phyloP scores from a whole-genome alignment of 495 filamentous ascomycete genomes.

The Daldinia vernicosa region DNA sequence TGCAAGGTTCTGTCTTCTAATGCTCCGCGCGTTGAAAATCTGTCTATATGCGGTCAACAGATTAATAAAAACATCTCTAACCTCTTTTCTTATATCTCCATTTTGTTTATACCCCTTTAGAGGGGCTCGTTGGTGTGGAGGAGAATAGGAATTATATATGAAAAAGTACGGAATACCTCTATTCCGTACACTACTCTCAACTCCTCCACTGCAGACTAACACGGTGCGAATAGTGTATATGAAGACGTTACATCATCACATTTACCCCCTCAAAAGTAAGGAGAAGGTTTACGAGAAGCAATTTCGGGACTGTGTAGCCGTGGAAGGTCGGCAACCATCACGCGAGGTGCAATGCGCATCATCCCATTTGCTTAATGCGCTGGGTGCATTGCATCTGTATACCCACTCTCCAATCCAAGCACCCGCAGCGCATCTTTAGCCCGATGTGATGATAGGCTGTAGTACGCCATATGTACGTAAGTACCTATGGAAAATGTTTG shows the following conservation, averaged over 20 bases:
- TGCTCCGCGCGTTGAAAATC: neutral
- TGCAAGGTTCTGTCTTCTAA: conserved; percentile 2
- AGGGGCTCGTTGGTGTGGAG: neutral
- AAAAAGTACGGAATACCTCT: too few species aligned
- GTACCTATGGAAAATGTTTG: neutral
- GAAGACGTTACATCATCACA: neutral
- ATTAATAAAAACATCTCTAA: neutral
- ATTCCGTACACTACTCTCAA: too few species aligned
- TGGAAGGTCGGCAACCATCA: conserved; percentile 25
- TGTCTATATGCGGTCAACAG: neutral
- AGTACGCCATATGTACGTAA: neutral
- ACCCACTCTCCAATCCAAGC: conserved; percentile 20
- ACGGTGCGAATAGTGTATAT: neutral
- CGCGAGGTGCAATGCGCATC: conserved; percentile 20
- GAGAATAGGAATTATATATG: neutral
- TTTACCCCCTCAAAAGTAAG: neutral
- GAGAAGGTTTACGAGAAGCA: conserved; percentile 13
- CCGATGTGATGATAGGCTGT: conserved; percentile 18
- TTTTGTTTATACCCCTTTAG: neutral
- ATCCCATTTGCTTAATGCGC: conserved; percentile 35
- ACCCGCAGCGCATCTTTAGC: conserved; percentile 29
- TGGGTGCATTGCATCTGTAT: conserved; percentile 36
- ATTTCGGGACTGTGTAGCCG: conserved; percentile 16
- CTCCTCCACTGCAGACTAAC: neutral
- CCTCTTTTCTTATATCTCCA: neutral